Evolutionary conservation across 1,284 basidiomycete species (phyloP).

Genomic region (Melampsora americana): DNA sequence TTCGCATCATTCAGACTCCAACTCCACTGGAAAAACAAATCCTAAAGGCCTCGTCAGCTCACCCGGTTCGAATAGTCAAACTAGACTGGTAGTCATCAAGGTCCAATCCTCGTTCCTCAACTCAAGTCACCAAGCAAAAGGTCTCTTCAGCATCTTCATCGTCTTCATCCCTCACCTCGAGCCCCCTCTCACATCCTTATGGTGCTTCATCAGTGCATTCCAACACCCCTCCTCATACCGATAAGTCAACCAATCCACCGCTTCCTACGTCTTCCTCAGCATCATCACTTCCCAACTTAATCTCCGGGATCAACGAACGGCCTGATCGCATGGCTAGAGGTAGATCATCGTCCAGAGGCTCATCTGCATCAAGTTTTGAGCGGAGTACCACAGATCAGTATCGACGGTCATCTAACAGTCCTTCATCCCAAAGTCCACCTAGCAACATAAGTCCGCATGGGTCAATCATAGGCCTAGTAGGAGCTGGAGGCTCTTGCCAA

Average conservation of each 20-base stretch:
- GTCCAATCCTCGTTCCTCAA: constrained; percentile 41
- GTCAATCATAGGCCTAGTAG: not conserved
- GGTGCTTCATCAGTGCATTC: constrained; percentile 29
- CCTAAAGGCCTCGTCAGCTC: not conserved
- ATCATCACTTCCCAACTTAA: too few species aligned
- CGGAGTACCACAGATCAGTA: constrained; percentile 26
- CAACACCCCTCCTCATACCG: not conserved
- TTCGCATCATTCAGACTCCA: not conserved
- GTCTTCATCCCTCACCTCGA: constrained; percentile 37
- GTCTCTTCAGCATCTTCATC: constrained; percentile 22
- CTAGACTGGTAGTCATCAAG: constrained; percentile 21
- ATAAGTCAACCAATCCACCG: not conserved
- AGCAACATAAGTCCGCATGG: not conserved
- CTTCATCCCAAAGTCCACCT: constrained; percentile 32
- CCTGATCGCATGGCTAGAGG: constrained; percentile 29
- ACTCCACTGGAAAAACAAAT: not conserved
- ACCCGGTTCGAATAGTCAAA: not conserved
- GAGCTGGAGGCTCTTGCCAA: not conserved
- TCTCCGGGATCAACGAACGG: not conserved
- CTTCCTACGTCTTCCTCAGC: not conserved
- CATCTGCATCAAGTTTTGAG: constrained; percentile 42
- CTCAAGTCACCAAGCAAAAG: constrained; percentile 26
- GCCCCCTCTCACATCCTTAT: constrained; percentile 33
- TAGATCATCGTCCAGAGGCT: constrained; percentile 42
- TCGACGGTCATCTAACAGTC: constrained; percentile 38